A percentile compares a stretch with the other conserved stretches of the same genome.
phyloP scores from a whole-genome alignment of 2,329 filamentous ascomycete species.

The Zalaria sp. region DNA sequence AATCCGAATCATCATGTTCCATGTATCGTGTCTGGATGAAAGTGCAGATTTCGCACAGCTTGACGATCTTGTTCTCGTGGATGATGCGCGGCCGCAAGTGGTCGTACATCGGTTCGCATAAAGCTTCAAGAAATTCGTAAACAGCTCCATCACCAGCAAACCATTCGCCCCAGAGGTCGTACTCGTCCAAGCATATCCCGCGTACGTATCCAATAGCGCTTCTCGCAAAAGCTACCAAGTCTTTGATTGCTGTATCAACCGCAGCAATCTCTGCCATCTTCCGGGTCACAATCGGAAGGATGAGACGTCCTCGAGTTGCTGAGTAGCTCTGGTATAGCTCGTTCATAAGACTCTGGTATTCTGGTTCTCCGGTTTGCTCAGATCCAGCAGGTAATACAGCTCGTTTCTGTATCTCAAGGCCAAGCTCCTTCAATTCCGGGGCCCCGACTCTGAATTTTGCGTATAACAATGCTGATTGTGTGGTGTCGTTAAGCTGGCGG shows the following conservation, averaged over 20 bases:
- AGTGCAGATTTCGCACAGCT: conserved; percentile 53
- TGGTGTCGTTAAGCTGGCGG: conserved; percentile 58
- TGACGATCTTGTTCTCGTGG: conserved; percentile 51
- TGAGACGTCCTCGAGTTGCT: conserved; percentile 42
- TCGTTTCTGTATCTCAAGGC: conserved; percentile 53
- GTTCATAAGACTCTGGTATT: conserved; percentile 52
- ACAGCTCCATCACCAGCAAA: conserved; percentile 48
- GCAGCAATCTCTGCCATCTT: conserved; percentile 43
- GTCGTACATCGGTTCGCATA: conserved; percentile 55
- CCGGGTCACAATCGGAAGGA: conserved; percentile 47
- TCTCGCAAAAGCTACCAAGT: conserved; percentile 51
- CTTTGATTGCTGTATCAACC: conserved; percentile 45
- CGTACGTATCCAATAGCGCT: conserved; percentile 51
- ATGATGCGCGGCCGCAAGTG: conserved; percentile 51
- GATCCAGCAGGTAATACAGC: conserved; percentile 46
- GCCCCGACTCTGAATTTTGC: conserved; percentile 57
- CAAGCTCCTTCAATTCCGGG: conserved; percentile 50
- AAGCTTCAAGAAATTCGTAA: conserved; percentile 52
- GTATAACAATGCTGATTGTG: conserved; percentile 56
- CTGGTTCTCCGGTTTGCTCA: conserved; percentile 43
- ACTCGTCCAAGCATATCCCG: conserved; percentile 52
- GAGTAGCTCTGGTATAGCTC: conserved; percentile 52
- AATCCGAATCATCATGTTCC: conserved; percentile 36
- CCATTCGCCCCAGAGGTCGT: conserved; percentile 53
- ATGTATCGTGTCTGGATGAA: conserved; percentile 53